A percentile compares a stretch with the other conserved stretches of the same genome.
phyloP scores from a whole-genome alignment of 345 rosid species.

The Eucalyptus polybractea region DNA sequence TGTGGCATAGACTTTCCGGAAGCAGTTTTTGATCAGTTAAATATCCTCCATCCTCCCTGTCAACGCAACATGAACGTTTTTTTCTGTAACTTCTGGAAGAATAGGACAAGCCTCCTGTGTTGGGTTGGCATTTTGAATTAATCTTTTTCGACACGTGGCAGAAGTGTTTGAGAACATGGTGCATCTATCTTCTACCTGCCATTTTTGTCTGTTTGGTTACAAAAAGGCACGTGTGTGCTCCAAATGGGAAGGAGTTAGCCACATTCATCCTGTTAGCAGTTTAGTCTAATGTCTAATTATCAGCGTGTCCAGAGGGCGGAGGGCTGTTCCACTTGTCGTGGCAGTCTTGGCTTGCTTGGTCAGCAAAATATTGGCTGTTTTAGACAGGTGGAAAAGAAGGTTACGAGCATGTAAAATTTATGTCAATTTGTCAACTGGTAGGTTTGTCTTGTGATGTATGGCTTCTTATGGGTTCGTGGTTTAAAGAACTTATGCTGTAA shows the following conservation, averaged over 20 bases:
- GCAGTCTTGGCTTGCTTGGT: background rate
- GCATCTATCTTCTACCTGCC: background rate
- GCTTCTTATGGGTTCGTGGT: background rate
- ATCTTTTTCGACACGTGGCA: background rate
- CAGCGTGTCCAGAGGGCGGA: background rate
- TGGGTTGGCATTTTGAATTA: background rate
- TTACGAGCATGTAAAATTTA: background rate
- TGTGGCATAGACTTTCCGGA: background rate
- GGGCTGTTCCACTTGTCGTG: background rate
- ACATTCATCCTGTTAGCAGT: background rate
- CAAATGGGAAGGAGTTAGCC: background rate
- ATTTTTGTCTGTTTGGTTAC: background rate
- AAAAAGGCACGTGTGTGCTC: background rate
- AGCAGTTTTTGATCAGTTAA: background rate
- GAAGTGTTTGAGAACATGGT: background rate
- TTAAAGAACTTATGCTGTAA: background rate
- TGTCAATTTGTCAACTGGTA: background rate
- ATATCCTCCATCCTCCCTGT: background rate
- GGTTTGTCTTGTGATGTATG: background rate
- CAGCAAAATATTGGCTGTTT: background rate
- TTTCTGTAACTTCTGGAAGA: background rate
- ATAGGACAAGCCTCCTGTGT: background rate
- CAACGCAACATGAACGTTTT: background rate
- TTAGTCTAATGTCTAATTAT: background rate
- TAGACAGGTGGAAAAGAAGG: background rate